Base-by-base conservation (phyloP, 1,284 basidiomycete genomes). In the Trametes versicolor region DNA sequence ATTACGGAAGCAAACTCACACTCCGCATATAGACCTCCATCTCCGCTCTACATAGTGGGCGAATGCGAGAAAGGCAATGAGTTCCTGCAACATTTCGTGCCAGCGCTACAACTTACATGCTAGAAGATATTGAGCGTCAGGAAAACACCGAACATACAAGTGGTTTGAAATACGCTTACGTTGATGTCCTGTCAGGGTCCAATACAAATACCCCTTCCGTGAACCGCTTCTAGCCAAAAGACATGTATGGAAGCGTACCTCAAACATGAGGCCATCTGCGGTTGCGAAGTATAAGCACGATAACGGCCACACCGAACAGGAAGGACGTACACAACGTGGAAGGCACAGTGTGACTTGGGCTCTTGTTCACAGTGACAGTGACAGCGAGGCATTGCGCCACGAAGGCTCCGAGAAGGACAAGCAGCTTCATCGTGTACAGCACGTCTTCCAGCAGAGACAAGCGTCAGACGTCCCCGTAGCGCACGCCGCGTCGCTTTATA, bases 21-120 rank as follows among this genome's bases (percentile, higher is more conserved):
- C 70, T 79, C 79, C 9, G 74, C 80, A 62, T 81, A 81, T 5
- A 82, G 68, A 12, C 80, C 80, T 21, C 80, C 80, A 67, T 81
- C 80, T 34, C 80, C 80, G 63, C 79, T 80, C 78, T 79, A 21
- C 36, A n/a, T 3, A 25, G 23, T 48, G n/a, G 39, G 25, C 17
- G 32, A 32, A n/a, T 1, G 34, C 34, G 29, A 36, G 37, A 63
- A 56, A 58, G 29, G 39, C 13, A 32, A 32, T 43, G 36, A 60
- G 34, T 5, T 39, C 1, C 54, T 45, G 43, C 6, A 56, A 45
- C 23, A 1, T 23, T 12, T 21, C 32, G 6, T 9, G 19, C 32
- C 25, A 37, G 27, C 15, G 32, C 13, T 4, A 36, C 23, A 1
- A 60, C 72, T 69, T 53, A 77, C 77, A 67, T 75, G 74, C 77